Evolutionary conservation across 2,329 filamentous ascomycete species (phyloP).

Genomic region (Trichoderma pleuroti): DNA sequence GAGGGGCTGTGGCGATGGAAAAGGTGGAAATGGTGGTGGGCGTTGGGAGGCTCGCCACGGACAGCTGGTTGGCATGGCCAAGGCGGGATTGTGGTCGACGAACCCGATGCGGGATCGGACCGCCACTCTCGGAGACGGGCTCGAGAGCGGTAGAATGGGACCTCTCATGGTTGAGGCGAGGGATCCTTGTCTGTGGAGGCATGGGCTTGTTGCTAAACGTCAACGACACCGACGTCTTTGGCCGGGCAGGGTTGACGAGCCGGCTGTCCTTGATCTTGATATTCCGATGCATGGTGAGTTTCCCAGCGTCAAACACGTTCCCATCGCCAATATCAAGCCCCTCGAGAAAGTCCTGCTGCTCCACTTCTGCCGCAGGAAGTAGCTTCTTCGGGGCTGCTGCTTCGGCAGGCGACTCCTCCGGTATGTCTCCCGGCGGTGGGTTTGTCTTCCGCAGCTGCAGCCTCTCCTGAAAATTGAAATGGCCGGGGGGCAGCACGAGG

Average conservation of each 20-base stretch:
- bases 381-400: constrained; percentile 31
- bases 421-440: constrained; percentile 50
- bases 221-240: constrained; percentile 74
- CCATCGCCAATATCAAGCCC: constrained; percentile 84
- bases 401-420: constrained; percentile 34
- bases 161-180: constrained; percentile 70
- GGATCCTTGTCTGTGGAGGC: constrained; percentile 66
- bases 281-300: constrained; percentile 84
- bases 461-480: constrained; percentile 76
- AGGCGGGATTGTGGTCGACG: constrained; percentile 65
- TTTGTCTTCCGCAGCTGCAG: constrained; percentile 68
- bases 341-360: constrained; percentile 75
- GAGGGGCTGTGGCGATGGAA: constrained; percentile 57
- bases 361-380: constrained; percentile 37
- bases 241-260: constrained; percentile 65
- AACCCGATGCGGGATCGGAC: constrained; percentile 55
- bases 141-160: constrained; percentile 72
- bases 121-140: constrained; percentile 86
- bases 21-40: constrained; percentile 52
- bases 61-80: constrained; percentile 65
- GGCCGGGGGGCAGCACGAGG: constrained; percentile 78
- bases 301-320: constrained; percentile 75
- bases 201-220: constrained; percentile 80
- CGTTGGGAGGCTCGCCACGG: constrained; percentile 60
- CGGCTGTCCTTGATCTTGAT: constrained; percentile 77